Base-by-base conservation (phyloP, 352 stramenopile species). In the Peronospora belbahrii region DNA sequence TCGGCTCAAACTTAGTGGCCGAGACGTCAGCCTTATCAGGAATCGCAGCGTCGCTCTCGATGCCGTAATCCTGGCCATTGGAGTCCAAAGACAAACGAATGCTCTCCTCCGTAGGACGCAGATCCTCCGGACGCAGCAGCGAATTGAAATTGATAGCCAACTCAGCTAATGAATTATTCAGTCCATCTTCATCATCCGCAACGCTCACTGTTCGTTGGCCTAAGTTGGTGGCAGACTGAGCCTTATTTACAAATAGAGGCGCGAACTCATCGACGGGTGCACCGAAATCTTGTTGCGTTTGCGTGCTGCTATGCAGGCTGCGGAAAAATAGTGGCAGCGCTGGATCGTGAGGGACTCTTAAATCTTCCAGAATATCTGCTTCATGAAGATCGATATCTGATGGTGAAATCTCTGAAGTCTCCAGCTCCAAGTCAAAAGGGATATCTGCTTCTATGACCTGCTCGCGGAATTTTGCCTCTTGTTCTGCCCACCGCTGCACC, bases 51-150 rank as follows among this genome's bases (percentile, higher is more conserved):
- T 63, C 54, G 10, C 60, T 38, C 25, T 65, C 56, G 14, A 41
- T 46, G 19, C 64, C 57, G n/a, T 62, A 38, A 0, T 74, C 59
- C 31, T 52, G 51, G 3, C 49, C 43, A 30, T 35, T 73, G 2
- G 65, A 72, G 28, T 60, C 64, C 17, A 58, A 38, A 8, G 60
- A 76, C 52, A 70, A 71, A 7, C 59, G 33, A 20, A 70, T 70
- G 51, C 60, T 78, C 6, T 69, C 65, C 17, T 67, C 52, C 0
- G 64, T 78, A 28, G 39, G 28, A 32, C 59, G 62, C 32, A 66
- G 38, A 33, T 73, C 63, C 40, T 67, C 59, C 0, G 62, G 53
- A 18, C 65, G 63, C 25, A 80, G 49, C 22, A 74, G 42, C 22
- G 67, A 63, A 33, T 43, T 49, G 24, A 74, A 69, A 51, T 62